These are phyloP conservation scores for Mortierella sp. DNA, from an alignment of 371 early-diverging fungal genomes.

Conservation along the genomic window DNA sequence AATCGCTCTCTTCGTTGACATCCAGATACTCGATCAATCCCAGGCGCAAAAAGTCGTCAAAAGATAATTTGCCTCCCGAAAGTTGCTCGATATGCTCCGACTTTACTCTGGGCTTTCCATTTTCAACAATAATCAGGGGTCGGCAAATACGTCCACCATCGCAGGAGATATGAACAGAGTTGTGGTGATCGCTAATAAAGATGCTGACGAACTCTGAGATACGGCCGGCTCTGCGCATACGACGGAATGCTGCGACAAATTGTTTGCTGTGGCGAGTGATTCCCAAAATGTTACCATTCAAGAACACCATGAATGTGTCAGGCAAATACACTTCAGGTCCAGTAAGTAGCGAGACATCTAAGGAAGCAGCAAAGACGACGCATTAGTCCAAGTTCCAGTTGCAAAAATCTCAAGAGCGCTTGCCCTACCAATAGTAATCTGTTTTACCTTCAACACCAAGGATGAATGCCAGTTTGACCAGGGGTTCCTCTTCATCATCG, in stretches of 20 bases:
- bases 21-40: conserved; percentile 99
- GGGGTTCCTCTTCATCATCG: conserved; percentile 88
- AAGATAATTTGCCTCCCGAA: conserved; percentile 76
- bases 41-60: conserved; percentile 92
- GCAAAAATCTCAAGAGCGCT: not conserved
- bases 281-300: conserved; percentile 96
- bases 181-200: conserved; percentile 87
- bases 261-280: conserved; percentile 82
- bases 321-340: conserved; percentile 87
- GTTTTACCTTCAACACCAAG: conserved; percentile 83
- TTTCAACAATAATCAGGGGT: conserved; percentile 97
- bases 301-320: conserved; percentile 84
- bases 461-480: conserved; percentile 81
- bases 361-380: not conserved
- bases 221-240: conserved; percentile 87
- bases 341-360: conserved; percentile 85
- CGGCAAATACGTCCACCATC: conserved; percentile 99
- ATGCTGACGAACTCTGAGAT: conserved; percentile 96
- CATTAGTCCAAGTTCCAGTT: not conserved
- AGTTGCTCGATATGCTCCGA: conserved; percentile 78
- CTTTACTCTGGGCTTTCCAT: conserved; percentile 78
- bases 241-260: conserved; percentile 89
- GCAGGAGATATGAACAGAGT: conserved; percentile 93
- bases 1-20: conserved; percentile 99
- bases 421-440: not conserved